phyloP scores from a whole-genome alignment of 2,329 filamentous ascomycete genomes.

The Fusarium praegraminearum region DNA sequence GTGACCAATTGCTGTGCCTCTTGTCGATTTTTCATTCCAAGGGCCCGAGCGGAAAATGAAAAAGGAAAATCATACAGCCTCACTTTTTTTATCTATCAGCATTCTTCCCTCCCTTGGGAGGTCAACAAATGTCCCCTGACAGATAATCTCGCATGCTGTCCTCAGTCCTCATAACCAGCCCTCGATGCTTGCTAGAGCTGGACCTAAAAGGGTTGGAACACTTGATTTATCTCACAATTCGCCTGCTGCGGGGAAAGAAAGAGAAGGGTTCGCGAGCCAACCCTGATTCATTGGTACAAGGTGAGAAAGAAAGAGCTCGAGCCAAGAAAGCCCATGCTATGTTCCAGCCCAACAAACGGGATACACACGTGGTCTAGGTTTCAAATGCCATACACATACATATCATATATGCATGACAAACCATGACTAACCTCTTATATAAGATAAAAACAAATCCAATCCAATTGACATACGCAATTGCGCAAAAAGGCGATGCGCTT shows the following conservation, averaged over 20 bases:
- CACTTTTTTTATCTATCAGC: background rate
- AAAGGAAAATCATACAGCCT: background rate
- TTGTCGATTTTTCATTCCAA: conserved; percentile 1
- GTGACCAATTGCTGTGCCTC: background rate
- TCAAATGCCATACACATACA: background rate
- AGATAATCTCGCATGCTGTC: background rate
- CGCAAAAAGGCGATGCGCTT: conserved; percentile 28
- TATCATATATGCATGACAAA: conserved; percentile 7
- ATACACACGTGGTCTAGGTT: background rate
- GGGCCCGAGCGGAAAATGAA: conserved; percentile 2
- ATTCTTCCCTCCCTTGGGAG: background rate
- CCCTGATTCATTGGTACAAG: background rate
- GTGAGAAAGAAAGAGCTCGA: background rate
- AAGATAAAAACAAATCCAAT: background rate
- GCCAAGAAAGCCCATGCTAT: background rate
- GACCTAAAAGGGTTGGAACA: background rate
- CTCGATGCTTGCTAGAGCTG: background rate
- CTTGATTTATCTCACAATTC: background rate
- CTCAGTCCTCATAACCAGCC: background rate
- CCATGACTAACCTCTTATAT: conserved; percentile 20
- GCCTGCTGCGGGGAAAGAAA: background rate
- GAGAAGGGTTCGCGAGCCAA: background rate
- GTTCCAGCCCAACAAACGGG: background rate
- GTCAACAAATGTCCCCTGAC: background rate
- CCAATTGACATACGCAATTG: background rate